These are phyloP conservation scores for Monilinia fructigena DNA, from an alignment of 2,329 filamentous ascomycete genomes.

Conservation along the genomic window DNA sequence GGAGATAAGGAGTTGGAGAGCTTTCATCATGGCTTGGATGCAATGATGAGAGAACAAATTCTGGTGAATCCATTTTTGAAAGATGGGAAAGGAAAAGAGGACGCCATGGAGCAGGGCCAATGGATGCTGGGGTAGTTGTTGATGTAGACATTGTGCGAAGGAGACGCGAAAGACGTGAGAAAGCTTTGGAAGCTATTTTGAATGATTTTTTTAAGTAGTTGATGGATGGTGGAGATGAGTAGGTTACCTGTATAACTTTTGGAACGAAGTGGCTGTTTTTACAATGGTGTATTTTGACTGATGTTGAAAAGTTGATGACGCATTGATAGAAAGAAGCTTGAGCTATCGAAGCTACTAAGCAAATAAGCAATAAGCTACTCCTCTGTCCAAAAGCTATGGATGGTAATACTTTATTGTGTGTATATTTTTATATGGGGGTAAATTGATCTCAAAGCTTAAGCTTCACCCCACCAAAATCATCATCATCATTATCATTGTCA, in stretches of 20 bases:
- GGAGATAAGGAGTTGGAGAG: slow-evolving; percentile 42
- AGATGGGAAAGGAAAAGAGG: slow-evolving; percentile 40
- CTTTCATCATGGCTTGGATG: slow-evolving; percentile 38
- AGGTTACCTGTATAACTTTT: background rate
- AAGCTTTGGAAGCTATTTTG: slow-evolving; percentile 38
- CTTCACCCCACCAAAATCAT: too few species aligned
- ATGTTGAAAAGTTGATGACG: slow-evolving; percentile 18
- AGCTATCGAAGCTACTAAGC: slow-evolving; percentile 1
- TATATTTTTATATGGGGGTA: too few species aligned
- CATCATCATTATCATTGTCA: too few species aligned
- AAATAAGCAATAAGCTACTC: too few species aligned
- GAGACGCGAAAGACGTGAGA: slow-evolving; percentile 33
- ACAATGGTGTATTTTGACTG: background rate
- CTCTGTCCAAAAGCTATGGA: too few species aligned
- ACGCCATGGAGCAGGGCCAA: slow-evolving; percentile 40
- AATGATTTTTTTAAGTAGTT: slow-evolving; percentile 10
- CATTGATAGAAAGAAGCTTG: slow-evolving; percentile 8
- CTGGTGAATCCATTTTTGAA: slow-evolving; percentile 41
- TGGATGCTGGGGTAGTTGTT: slow-evolving; percentile 30
- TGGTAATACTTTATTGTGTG: too few species aligned
- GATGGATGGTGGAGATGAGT: background rate
- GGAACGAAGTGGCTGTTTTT: background rate
- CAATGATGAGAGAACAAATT: slow-evolving; percentile 48
- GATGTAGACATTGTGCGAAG: slow-evolving; percentile 38
- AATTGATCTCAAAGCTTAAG: too few species aligned